Percentiles rank a stretch among this genome's conserved stretches.
phyloP scores from a whole-genome alignment of 2,329 filamentous ascomycete genomes.

The Penicillium sp. region DNA sequence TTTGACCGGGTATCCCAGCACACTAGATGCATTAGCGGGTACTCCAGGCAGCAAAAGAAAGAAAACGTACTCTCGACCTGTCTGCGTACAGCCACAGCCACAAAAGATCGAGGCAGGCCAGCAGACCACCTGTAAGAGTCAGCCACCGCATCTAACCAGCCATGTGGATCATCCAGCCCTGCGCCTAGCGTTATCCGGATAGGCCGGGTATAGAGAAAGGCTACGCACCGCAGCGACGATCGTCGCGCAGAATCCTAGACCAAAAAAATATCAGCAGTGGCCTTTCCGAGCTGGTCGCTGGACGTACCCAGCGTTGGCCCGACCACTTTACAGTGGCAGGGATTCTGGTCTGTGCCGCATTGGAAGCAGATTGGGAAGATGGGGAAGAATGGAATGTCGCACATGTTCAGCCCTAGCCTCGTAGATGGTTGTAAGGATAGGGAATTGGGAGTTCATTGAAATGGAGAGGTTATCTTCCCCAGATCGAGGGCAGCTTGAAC shows the following conservation, averaged over 20 bases:
- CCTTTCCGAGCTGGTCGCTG: neutral
- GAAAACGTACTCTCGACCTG: constrained; percentile 55
- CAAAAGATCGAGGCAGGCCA: constrained; percentile 61
- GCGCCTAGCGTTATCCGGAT: neutral
- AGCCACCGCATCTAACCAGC: neutral
- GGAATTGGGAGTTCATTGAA: neutral
- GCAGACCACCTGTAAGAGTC: constrained; percentile 52
- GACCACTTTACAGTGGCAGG: constrained; percentile 61
- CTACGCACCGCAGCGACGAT: constrained; percentile 55
- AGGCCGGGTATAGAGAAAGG: neutral
- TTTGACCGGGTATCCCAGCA: constrained; percentile 58
- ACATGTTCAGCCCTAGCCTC: too few species aligned
- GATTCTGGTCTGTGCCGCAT: constrained; percentile 61
- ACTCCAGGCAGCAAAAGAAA: neutral
- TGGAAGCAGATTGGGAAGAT: constrained; percentile 59
- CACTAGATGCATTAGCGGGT: constrained; percentile 41
- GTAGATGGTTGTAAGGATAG: neutral
- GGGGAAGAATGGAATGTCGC: constrained; percentile 47
- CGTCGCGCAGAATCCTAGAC: constrained; percentile 50
- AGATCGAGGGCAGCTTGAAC: constrained; percentile 1
- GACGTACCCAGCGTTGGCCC: constrained; percentile 58
- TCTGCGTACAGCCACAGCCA: constrained; percentile 60
- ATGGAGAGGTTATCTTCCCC: too few species aligned
- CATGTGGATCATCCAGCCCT: neutral
- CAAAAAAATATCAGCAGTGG: neutral